Conservation (phyloP, 805 yeast genomes). For the Wickerhamomyces bisporus region DNA sequence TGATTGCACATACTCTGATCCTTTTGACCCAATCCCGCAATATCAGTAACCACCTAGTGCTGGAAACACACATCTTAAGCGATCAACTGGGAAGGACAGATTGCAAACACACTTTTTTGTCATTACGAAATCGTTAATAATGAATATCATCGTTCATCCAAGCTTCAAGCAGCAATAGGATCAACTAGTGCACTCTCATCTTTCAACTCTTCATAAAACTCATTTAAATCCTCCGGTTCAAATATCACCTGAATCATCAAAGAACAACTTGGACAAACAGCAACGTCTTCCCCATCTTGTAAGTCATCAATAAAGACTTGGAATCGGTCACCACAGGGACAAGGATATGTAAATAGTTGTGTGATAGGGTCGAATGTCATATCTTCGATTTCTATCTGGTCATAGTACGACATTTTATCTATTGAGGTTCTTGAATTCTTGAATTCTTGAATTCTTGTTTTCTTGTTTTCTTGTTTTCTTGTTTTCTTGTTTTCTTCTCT, state of each 20-base stretch:
- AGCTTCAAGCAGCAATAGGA: conserved; percentile 15
- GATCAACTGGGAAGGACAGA: too few relatives aligned
- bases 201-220: conserved; percentile 34
- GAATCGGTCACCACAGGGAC: conserved; percentile 97
- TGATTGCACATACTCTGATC: too few relatives aligned
- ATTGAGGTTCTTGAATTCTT: too few relatives aligned
- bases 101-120: too few relatives aligned
- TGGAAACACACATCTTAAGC: too few relatives aligned
- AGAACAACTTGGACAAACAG: conserved; percentile 95
- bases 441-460: too few relatives aligned
- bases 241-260: conserved; percentile 88
- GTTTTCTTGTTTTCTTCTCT: too few relatives aligned
- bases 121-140: too few relatives aligned
- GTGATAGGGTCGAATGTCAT: conserved; percentile 84
- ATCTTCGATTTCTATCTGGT: conserved; percentile 95
- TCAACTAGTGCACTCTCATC: conserved; percentile 14
- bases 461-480: too few relatives aligned
- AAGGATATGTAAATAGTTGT: conserved; percentile 85
- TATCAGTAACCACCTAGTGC: too few relatives aligned
- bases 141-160: too few relatives aligned
- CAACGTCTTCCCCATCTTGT: conserved; percentile 86
- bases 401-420: conserved; percentile 61
- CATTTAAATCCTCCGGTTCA: conserved; percentile 51
- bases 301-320: conserved; percentile 83
- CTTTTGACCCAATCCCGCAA: too few relatives aligned